Percentiles rank a stretch among this genome's conserved stretches.
Conservation (phyloP, 371 early-diverging fungal genomes). For the Umbelopsis sp. region DNA sequence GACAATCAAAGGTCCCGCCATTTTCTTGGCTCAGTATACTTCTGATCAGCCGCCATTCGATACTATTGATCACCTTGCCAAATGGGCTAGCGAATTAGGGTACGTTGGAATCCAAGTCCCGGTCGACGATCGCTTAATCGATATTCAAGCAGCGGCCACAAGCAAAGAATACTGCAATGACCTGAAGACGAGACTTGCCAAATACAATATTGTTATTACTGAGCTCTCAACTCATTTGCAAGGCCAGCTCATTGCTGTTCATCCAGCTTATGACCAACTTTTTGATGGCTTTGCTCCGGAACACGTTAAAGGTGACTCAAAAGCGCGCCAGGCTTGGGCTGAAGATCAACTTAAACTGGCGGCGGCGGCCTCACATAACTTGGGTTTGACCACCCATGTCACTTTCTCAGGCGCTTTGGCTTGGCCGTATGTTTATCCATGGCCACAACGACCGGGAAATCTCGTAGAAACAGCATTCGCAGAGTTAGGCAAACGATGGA, state of each 20-base stretch:
- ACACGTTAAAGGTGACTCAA: neutral
- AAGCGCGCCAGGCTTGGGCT: conserved; percentile 1
- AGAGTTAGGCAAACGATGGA: conserved; percentile 1
- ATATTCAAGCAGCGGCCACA: neutral
- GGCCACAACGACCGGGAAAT: conserved; percentile 2
- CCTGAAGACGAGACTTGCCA: neutral
- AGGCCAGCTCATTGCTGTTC: conserved; percentile 7
- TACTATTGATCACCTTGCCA: neutral
- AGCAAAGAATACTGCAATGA: conserved; percentile 8
- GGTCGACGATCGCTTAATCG: neutral
- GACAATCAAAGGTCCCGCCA: conserved; percentile 7
- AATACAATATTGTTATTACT: neutral
- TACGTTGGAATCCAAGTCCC: conserved; percentile 8
- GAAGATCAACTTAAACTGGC: neutral
- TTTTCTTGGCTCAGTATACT: conserved; percentile 5
- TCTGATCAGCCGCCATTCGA: neutral
- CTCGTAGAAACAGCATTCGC: neutral
- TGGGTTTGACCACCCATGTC: neutral
- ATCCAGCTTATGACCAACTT: neutral
- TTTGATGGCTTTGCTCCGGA: conserved; percentile 7
- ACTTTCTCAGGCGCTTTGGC: neutral
- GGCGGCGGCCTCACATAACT: neutral
- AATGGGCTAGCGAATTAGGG: conserved; percentile 2
- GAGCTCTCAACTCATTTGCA: conserved; percentile 13
- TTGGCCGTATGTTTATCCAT: conserved; percentile 8